Base-by-base conservation (phyloP, 352 stramenopile genomes). In the Thraustochytrium sp. region DNA sequence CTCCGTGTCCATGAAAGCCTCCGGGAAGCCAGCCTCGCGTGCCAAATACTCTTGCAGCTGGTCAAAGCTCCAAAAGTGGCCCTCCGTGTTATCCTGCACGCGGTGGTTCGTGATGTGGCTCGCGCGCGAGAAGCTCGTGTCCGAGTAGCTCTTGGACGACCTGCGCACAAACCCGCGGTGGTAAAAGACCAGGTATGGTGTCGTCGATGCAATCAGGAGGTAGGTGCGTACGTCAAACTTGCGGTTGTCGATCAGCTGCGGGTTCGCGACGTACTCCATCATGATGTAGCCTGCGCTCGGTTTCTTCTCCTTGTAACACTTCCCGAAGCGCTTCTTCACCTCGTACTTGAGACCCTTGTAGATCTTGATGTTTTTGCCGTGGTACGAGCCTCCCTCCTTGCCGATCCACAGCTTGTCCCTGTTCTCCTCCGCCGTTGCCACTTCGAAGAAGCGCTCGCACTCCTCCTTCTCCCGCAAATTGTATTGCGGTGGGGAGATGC, bases 161-260 rank as follows among this genome's bases (percentile, higher is more conserved):
- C 61, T 18, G 26, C 75, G 75, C 9, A 75, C 72, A 61, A 84
- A 84, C 5, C 55, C 75, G 5, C 61, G 13, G 61, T 84, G 75
- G 75, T 84, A 84, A 63, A 76, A 84, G 23, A 75, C 75, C 29
- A 84, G 8, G n/a, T 84, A 84, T 21, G 75, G 75, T 34, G 85
- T 76, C 13, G 61, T 76, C 2, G 75, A 84, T 31, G 54, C 75
- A 29, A 84, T 80, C 16, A 84, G 61, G 9, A 84, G 2, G 84
- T 83, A 84, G n/a, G 75, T 76, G 26, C 75, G 63, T 34, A 84
- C 38, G 40, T 84, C 75, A 84, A 84, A 84, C 61, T 84, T 84
- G 11, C 42, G 56, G 37, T 61, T 61, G 16, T 31, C 34, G 26
- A 84, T 49, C 16, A 84, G 75, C 49, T 54, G 34, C 38, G 75